Evolutionary conservation across 208 protist species (phyloP).

Genomic region (Acanthamoeba divionensis): DNA sequence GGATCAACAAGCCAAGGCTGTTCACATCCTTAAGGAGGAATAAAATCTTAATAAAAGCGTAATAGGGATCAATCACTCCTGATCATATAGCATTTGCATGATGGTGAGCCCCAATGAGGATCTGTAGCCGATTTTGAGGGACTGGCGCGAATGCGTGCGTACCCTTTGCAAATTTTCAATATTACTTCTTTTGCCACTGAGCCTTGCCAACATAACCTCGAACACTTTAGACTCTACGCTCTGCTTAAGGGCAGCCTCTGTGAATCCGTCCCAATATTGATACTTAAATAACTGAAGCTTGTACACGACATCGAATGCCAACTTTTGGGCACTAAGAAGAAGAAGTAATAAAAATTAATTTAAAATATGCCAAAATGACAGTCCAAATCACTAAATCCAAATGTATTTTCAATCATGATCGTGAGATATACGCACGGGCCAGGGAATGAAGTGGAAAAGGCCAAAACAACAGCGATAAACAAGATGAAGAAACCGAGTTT

Average conservation of each 20-base stretch:
- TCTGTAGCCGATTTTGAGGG: not conserved
- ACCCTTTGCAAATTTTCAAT: not conserved
- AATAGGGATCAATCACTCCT: not conserved
- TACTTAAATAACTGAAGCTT: not conserved
- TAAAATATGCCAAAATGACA: not conserved
- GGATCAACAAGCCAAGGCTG: not conserved
- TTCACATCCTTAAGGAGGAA: not conserved
- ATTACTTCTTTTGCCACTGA: not conserved
- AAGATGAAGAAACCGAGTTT: not conserved
- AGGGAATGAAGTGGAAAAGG: not conserved
- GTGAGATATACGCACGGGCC: not conserved
- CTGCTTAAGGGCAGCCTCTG: no score
- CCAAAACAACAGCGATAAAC: not conserved
- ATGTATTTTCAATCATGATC: not conserved
- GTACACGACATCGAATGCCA: not conserved
- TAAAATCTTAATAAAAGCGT: not conserved
- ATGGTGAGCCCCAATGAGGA: not conserved
- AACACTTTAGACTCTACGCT: no score
- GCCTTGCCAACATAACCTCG: no score
- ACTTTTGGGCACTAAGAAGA: not conserved
- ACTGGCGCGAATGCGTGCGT: not conserved
- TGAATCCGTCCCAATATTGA: not conserved
- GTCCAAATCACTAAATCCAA: not conserved
- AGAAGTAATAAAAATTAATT: not conserved
- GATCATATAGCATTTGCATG: not conserved